Evolutionary conservation across 352 stramenopile genomes (phyloP).

Genomic region (Phytophthora pseudosyringae): DNA sequence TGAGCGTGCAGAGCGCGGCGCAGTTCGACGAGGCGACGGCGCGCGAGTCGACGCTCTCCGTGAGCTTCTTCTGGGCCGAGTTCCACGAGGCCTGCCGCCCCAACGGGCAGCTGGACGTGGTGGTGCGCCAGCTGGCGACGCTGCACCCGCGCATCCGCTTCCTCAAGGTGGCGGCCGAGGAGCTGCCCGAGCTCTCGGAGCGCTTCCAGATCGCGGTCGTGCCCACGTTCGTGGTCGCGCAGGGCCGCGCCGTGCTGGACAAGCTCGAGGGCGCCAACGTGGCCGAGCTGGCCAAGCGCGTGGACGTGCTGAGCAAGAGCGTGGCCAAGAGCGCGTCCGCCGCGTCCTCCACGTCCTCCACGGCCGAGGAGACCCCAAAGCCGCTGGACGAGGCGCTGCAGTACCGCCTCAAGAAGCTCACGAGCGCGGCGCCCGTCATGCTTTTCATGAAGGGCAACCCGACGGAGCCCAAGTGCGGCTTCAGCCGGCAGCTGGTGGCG

Average conservation of each 20-base stretch:
- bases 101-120: constrained; percentile 88
- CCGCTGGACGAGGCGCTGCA: constrained; percentile 68
- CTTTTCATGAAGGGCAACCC: constrained; percentile 99
- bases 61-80: constrained; percentile 88
- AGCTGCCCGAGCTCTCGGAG: constrained; percentile 84
- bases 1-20: constrained; percentile 68
- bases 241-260: constrained; percentile 78
- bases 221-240: constrained; percentile 93
- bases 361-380: constrained; percentile 27
- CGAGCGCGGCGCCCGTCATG: constrained; percentile 92
- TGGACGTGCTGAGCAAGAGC: constrained; percentile 87
- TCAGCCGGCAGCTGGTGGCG: constrained; percentile 94
- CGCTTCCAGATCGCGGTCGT: constrained; percentile 93
- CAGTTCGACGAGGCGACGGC: constrained; percentile 83
- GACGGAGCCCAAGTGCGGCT: constrained; percentile 95
- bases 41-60: constrained; percentile 76
- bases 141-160: constrained; percentile 86
- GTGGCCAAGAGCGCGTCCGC: constrained; percentile 58
- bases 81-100: constrained; percentile 83
- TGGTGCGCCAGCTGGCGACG: constrained; percentile 81
- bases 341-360: constrained; percentile 16
- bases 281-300: constrained; percentile 81
- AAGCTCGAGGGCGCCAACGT: constrained; percentile 88
- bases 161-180: constrained; percentile 88
- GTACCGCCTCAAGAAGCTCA: constrained; percentile 85